Evolutionary conservation across 164 flowering plant genomes (phyloP).

Genomic region (Hamamelis virginiana): DNA sequence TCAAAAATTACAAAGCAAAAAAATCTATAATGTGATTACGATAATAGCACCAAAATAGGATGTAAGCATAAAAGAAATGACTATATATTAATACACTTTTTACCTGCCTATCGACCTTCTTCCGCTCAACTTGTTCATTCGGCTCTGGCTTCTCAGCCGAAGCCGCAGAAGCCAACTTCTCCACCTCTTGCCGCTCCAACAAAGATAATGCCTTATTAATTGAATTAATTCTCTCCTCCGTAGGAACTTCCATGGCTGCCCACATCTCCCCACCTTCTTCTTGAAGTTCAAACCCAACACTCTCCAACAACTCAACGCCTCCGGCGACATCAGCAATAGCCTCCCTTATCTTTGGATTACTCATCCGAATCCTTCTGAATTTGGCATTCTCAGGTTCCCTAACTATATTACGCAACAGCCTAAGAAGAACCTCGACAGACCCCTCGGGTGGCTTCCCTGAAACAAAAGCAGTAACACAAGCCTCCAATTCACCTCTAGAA

Average conservation of each 20-base stretch:
- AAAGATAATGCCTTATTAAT: constrained; percentile 49
- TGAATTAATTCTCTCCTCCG: constrained; percentile 30
- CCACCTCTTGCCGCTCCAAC: constrained; percentile 41
- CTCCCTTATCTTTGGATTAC: constrained; percentile 85
- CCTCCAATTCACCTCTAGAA: constrained; percentile 34
- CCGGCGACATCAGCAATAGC: constrained; percentile 72
- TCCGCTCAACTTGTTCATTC: constrained; percentile 36
- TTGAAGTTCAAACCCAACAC: constrained; percentile 67
- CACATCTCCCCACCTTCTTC: constrained; percentile 87
- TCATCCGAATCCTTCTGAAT: constrained; percentile 79
- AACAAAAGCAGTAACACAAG: constrained; percentile 47
- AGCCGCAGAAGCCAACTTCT: constrained; percentile 23
- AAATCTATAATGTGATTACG: neutral
- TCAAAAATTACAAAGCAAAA: neutral
- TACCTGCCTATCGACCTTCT: constrained; percentile 85
- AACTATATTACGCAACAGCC: constrained; percentile 63
- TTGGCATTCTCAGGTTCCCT: constrained; percentile 77
- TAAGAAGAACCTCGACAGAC: constrained; percentile 69
- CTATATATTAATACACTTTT: neutral
- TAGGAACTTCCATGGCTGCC: constrained; percentile 75
- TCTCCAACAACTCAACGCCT: constrained; percentile 79
- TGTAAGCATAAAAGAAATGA: neutral
- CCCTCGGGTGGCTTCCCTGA: constrained; percentile 65
- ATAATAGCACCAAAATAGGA: neutral
- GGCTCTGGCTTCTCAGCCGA: constrained; percentile 19